Base-by-base conservation (phyloP, 1,284 basidiomycete genomes). In the Ustilago tritici region DNA sequence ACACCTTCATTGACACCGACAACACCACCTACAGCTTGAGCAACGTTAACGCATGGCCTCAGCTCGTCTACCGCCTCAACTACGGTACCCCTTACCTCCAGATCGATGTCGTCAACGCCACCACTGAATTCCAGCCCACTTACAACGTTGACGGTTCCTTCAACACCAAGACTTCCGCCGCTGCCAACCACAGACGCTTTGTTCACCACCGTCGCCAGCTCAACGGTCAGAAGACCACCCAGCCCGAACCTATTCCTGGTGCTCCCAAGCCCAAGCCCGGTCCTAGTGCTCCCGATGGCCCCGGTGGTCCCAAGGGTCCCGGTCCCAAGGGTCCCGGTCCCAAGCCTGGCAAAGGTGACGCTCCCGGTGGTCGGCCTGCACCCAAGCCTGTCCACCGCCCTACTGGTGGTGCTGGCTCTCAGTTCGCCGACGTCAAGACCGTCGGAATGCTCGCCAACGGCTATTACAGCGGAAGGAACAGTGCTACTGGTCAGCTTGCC, bases 21-120 rank as follows among this genome's bases (percentile, higher is more conserved):
- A 59, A 61, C 49, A 67, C 57, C 41, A 63, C 52, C 32, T 78
- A 72, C 70, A 69, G 69, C 23, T 62, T 81, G 28, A 65, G 54
- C 46, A 61, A 70, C 52, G 55, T 56, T 5, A 59, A 60, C 15
- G 35, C 35, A 10, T 65, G 62, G 68, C 80, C 80, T 15, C 70
- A 67, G 28, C 62, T 81, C 43, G 40, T 76, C 23, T 79, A 76
- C 66, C 55, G 77, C 17, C 40, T 81, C 53, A 68, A 64, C 60
- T 76, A 74, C 49, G 78, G 74, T 23, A 71, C 76, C 28, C 76
- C 76, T 14, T 69, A 61, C 31, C 35, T 68, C 38, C 72, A 75
- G 69, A 63, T 78, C 12, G 71, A 75, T 32, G 41, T 78, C 7
- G 76, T 78, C 57, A 65, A 68, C 31, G 61, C 67, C 5, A 75